Percentiles rank a stretch among this genome's conserved stretches.
Evolutionary conservation across 371 early-diverging fungal species (phyloP).

Genomic region (Mortierella sp.): DNA sequence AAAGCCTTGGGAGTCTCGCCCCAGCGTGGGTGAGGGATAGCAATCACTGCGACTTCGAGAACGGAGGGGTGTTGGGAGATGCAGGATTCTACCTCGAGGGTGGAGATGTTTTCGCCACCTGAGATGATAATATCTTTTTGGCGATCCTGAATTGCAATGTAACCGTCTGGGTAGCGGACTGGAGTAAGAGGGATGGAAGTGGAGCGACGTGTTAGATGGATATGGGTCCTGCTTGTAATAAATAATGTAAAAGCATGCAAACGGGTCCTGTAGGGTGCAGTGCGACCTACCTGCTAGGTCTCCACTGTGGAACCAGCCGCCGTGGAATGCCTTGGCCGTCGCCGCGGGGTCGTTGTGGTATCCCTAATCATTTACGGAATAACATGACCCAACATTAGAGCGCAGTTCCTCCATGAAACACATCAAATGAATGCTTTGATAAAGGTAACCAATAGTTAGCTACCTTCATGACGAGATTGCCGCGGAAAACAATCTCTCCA

Average conservation of each 20-base stretch:
- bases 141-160: slow-evolving; percentile 75
- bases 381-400: neutral
- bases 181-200: neutral
- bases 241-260: too few relatives aligned
- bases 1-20: slow-evolving; percentile 80
- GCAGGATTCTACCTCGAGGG: slow-evolving; percentile 76
- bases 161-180: slow-evolving; percentile 76
- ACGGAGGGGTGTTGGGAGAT: slow-evolving; percentile 70
- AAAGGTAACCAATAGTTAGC: neutral
- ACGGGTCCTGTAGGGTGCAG: too few relatives aligned
- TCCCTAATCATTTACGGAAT: slow-evolving; percentile 30
- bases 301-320: slow-evolving; percentile 79
- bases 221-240: neutral
- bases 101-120: slow-evolving; percentile 83
- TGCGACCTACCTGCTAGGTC: slow-evolving; percentile 66
- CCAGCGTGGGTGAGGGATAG: slow-evolving; percentile 75
- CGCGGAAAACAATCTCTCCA: slow-evolving; percentile 78
- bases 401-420: neutral
- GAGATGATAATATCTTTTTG: slow-evolving; percentile 80
- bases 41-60: slow-evolving; percentile 75
- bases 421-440: too few relatives aligned
- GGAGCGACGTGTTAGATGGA: too few relatives aligned
- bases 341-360: slow-evolving; percentile 71
- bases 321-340: slow-evolving; percentile 71
- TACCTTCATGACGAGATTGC: slow-evolving; percentile 74